These are phyloP conservation scores for Naganishia kalamii DNA, from an alignment of 768 basidiomycete genomes.

Conservation along the genomic window DNA sequence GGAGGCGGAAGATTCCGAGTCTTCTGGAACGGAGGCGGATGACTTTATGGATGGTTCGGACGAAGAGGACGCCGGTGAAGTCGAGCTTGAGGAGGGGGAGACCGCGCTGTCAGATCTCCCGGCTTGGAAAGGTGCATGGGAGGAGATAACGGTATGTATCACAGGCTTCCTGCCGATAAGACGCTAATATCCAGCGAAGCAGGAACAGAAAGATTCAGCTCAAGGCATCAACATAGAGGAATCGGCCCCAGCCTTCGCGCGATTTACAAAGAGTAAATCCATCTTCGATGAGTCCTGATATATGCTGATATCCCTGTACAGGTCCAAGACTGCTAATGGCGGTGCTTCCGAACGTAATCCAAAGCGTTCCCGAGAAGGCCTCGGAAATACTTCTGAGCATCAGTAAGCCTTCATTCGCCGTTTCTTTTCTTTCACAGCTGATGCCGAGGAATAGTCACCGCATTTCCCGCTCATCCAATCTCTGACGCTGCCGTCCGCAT, in stretches of 20 bases:
- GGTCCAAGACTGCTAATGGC: constrained; percentile 4
- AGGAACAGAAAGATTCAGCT: constrained; percentile 1
- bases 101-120: neutral
- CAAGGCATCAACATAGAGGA: too few relatives aligned
- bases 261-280: neutral
- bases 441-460: neutral
- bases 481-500: neutral
- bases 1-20: neutral
- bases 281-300: neutral
- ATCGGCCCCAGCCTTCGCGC: neutral
- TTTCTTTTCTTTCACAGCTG: too few relatives aligned
- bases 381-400: neutral
- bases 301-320: neutral
- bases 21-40: neutral
- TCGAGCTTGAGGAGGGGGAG: neutral
- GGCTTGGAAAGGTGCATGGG: constrained; percentile 1
- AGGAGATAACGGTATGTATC: too few relatives aligned
- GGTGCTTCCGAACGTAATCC: neutral
- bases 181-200: too few relatives aligned
- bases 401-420: too few relatives aligned
- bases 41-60: neutral
- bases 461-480: neutral
- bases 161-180: too few relatives aligned
- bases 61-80: neutral
- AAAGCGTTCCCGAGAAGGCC: neutral